Percentiles rank a stretch among this genome's conserved stretches.
phyloP scores from a whole-genome alignment of 2,329 filamentous ascomycete species.

The Curvularia sp. region DNA sequence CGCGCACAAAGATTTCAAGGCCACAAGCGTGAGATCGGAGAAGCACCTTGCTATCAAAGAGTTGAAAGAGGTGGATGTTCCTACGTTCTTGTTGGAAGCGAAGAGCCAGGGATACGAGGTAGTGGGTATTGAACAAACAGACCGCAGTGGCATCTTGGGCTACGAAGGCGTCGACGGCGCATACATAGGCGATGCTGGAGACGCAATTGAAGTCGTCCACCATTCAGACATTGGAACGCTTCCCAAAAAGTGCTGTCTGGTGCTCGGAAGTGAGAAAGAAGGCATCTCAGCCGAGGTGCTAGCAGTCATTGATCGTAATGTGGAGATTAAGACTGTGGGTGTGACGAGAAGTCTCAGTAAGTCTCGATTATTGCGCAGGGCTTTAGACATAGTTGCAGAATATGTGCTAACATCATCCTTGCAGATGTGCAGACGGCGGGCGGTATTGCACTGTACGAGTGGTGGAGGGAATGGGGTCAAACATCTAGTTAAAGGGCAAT shows the following conservation, averaged over 20 bases:
- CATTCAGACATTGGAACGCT: conserved; percentile 33
- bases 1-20: conserved; percentile 58
- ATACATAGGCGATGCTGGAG: not conserved
- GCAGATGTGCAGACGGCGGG: conserved; percentile 61
- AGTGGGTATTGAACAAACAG: conserved; percentile 64
- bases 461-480: conserved; percentile 54
- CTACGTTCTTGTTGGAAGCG: conserved; percentile 51
- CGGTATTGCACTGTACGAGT: conserved; percentile 61
- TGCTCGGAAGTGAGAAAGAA: conserved; percentile 61
- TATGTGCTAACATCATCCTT: not conserved
- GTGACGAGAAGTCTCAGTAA: conserved; percentile 60
- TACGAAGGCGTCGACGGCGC: conserved; percentile 18
- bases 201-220: not conserved
- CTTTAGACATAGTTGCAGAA: not conserved
- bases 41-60: conserved; percentile 58
- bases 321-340: conserved; percentile 61
- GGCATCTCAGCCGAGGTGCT: conserved; percentile 59
- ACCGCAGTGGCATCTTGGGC: conserved; percentile 57
- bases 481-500: not conserved
- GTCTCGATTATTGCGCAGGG: not conserved
- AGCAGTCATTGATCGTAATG: conserved; percentile 59
- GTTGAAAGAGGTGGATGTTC: conserved; percentile 40
- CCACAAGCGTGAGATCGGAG: conserved; percentile 59
- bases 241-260: conserved; percentile 53
- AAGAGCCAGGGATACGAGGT: conserved; percentile 58